Evolutionary conservation across 805 yeast genomes (phyloP), one percentile per base, ranked within the genome.

Genomic region (Teunomyces funiuensis): DNA sequence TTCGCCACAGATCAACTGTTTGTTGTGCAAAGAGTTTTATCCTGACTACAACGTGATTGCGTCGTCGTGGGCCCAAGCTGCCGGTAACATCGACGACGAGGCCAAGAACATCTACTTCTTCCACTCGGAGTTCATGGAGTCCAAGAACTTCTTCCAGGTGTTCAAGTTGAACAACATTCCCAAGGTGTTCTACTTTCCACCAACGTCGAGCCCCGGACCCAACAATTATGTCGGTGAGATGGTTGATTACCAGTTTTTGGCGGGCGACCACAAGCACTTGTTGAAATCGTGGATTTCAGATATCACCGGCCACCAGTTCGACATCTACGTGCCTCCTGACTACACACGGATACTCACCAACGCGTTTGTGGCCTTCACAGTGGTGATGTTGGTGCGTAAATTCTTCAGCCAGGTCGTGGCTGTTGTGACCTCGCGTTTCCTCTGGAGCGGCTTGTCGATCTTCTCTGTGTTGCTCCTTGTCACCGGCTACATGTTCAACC

Each of bases 401-500:
- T 66, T 65, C 43, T 46, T 50, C 36, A 42, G 40, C 5, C 55
- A 69, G 17, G 61, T 83, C 11, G 28, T 51, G 2, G 48, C 61
- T 11, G 37, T 86, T 5, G 33, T 80, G 9, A 62, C 67, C 18
- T 75, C 79, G 29, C 82, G 74, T 51, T 65, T 76, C 37, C 55
- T 86, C 28, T 93, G 98, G 97, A 84, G 86, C 33, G 77, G 80
- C 2, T 33, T 77, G 8, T 74, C 86, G 3, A 69, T 86, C n/a
- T 67, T 85, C 42, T 52, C 77, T 14, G 75, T 87, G 27, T 68
- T 90, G 45, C 66, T 89, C 51, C 86, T 90, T 71, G 80, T 78
- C 36, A 73, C 91, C 6, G 99, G 99, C 13, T 85, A 89, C 66
- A 93, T 93, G 99, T 93, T 81, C 76, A 90, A 88, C 61, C 77